Percentiles rank a stretch among this genome's conserved stretches.
Evolutionary conservation across 805 yeast genomes (phyloP).

Genomic region (Wickerhamiella sergipiensis): DNA sequence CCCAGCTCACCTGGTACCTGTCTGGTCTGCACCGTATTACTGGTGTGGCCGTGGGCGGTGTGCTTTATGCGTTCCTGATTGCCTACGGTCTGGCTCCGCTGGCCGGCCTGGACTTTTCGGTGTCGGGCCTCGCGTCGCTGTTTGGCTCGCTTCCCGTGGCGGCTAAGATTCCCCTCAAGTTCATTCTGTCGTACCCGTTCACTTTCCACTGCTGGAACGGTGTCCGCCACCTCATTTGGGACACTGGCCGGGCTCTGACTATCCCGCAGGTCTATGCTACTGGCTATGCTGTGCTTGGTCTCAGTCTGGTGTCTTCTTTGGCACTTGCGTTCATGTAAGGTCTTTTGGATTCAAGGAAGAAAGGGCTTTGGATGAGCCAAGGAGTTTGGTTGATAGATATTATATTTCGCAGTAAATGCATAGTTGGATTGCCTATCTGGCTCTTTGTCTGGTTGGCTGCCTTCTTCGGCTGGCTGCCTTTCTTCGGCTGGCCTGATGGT

Average conservation of each 20-base stretch:
- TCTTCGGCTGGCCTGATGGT: no score
- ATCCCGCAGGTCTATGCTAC: conserved; percentile 84
- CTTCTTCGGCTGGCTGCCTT: no score
- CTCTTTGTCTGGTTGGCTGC: no score
- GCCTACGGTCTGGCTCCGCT: conserved; percentile 59
- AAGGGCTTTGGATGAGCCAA: no score
- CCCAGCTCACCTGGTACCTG: conserved; percentile 73
- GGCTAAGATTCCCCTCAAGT: conserved; percentile 51
- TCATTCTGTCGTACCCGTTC: conserved; percentile 65
- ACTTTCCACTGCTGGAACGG: conserved; percentile 81
- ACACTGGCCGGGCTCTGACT: conserved; percentile 65
- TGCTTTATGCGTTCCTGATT: conserved; percentile 64
- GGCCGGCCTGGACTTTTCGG: conserved; percentile 41
- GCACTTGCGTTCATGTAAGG: conserved; percentile 24
- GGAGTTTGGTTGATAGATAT: no score
- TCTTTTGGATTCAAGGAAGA: neutral
- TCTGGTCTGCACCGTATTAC: conserved; percentile 78
- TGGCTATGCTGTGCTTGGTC: conserved; percentile 71
- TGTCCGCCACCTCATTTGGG: conserved; percentile 90
- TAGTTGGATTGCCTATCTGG: no score
- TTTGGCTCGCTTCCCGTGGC: conserved; percentile 53
- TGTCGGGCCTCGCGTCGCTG: conserved; percentile 38
- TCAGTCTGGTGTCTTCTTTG: conserved; percentile 42
- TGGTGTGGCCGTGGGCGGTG: conserved; percentile 70
- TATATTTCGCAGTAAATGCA: neutral